Evolutionary conservation across 1,139 yeast genomes (phyloP).

Genomic region (Sporopachydermia cereana): DNA sequence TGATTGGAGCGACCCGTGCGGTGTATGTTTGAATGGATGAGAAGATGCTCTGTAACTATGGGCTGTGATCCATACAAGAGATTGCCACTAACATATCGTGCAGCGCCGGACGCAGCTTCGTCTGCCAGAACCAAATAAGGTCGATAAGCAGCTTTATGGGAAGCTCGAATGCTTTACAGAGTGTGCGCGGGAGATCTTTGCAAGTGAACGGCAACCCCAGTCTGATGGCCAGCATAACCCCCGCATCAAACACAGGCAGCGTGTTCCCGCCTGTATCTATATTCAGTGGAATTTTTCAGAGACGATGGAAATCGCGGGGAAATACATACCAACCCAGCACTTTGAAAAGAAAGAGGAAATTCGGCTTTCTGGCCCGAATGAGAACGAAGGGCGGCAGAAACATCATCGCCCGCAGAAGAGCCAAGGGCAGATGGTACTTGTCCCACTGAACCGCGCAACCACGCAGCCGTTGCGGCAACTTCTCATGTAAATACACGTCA

Average conservation of each 20-base stretch:
- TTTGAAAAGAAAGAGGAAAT: constrained; percentile 75
- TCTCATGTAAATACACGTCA: too few relatives aligned
- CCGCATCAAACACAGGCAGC: not conserved
- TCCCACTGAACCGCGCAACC: constrained; percentile 64
- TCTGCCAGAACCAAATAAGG: too few relatives aligned
- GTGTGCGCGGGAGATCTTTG: not conserved
- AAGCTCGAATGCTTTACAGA: not conserved
- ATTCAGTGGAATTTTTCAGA: constrained; percentile 32
- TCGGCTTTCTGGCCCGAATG: constrained; percentile 86
- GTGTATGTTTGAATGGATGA: too few relatives aligned
- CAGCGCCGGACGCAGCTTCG: too few relatives aligned
- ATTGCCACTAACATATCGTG: too few relatives aligned
- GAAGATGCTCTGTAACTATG: too few relatives aligned
- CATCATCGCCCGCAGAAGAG: constrained; percentile 64
- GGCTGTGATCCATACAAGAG: too few relatives aligned
- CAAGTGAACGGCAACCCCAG: not conserved
- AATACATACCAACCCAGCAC: constrained; percentile 93
- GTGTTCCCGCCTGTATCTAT: constrained; percentile 9
- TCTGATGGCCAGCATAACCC: not conserved
- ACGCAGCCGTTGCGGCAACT: too few relatives aligned
- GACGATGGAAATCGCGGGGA: constrained; percentile 83
- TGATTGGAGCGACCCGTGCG: too few relatives aligned
- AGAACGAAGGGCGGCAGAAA: constrained; percentile 70
- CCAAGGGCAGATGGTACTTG: constrained; percentile 90
- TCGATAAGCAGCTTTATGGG: too few relatives aligned